Conservation (phyloP, 805 yeast species). For the Myxozyma lipomycoides region DNA sequence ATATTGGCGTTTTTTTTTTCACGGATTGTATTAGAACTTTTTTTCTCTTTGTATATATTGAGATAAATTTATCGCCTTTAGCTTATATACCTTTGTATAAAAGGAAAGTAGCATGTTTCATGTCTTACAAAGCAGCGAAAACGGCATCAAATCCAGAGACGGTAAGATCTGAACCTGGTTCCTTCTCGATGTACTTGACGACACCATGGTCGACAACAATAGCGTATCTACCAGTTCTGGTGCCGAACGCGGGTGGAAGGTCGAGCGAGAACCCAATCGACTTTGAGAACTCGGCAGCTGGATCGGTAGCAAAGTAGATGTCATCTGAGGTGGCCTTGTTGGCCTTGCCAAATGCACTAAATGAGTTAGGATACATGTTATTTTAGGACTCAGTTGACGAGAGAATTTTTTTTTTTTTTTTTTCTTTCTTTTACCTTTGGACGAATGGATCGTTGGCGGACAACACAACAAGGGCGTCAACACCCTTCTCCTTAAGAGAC, state of each 20-base stretch:
- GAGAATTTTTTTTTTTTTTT: no score
- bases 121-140: conserved; percentile 37
- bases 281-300: conserved; percentile 55
- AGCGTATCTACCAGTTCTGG: conserved; percentile 69
- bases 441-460: conserved; percentile 73
- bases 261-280: conserved; percentile 57
- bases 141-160: conserved; percentile 49
- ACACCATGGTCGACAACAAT: conserved; percentile 59
- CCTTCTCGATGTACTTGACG: conserved; percentile 50
- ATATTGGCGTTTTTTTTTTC: no score
- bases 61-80: no score
- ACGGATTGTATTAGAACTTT: no score
- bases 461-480: conserved; percentile 58
- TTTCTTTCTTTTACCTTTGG: conserved; percentile 38
- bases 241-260: conserved; percentile 52
- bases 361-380: neutral
- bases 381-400: neutral
- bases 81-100: no score
- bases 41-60: no score
- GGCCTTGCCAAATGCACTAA: conserved; percentile 59
- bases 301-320: conserved; percentile 61
- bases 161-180: conserved; percentile 42
- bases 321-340: conserved; percentile 40
- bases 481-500: conserved; percentile 55
- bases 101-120: no score